These are phyloP conservation scores for Coemansia sp. DNA, from an alignment of 192 early-diverging fungal genomes.

Conservation along the genomic window DNA sequence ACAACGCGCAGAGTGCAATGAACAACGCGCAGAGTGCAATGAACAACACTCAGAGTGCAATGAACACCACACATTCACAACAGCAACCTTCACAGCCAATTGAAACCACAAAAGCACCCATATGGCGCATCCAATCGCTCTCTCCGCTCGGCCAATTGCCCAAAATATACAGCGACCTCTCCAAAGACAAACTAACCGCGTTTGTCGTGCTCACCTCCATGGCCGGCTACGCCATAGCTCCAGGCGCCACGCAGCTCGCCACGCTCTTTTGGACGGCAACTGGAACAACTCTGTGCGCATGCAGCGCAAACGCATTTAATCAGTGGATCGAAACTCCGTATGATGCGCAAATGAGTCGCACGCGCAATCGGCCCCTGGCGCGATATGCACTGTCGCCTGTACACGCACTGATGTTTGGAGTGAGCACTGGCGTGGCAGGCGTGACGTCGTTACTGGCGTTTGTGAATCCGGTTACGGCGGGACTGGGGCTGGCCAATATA, in stretches of 20 bases:
- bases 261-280: slow-evolving; percentile 78
- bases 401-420: slow-evolving; percentile 77
- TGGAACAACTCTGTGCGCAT: slow-evolving; percentile 85
- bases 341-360: slow-evolving; percentile 96
- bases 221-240: slow-evolving; percentile 92
- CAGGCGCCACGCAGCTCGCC: slow-evolving; percentile 59
- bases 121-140: neutral
- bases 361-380: slow-evolving; percentile 83
- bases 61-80: no score
- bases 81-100: neutral
- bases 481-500: slow-evolving; percentile 80
- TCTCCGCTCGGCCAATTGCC: neutral
- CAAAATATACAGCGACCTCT: slow-evolving; percentile 69
- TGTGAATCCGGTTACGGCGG: slow-evolving; percentile 87
- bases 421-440: slow-evolving; percentile 67
- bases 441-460: slow-evolving; percentile 62
- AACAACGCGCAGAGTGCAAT: no score
- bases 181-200: slow-evolving; percentile 83
- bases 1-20: no score
- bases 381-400: slow-evolving; percentile 71
- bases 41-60: no score
- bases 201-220: slow-evolving; percentile 92
- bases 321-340: slow-evolving; percentile 95
- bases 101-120: neutral
- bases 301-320: slow-evolving; percentile 91